Percentiles rank a stretch among this genome's conserved stretches.
Evolutionary conservation across 192 early-diverging fungal species (phyloP).

Genomic region (Backusella psychrophila): DNA sequence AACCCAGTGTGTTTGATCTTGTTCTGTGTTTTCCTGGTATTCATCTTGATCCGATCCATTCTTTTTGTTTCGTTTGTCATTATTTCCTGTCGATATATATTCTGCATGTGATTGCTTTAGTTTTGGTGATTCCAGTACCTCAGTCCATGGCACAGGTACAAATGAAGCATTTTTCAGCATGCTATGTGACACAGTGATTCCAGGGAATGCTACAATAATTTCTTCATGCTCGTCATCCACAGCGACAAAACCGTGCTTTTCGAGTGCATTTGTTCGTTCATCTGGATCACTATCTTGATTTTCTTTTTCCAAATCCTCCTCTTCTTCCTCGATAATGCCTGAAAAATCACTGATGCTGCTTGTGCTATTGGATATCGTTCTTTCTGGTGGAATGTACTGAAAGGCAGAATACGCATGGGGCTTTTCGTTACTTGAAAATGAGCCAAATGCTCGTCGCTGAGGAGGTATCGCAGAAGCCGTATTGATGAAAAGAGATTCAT

Average conservation of each 20-base stretch:
- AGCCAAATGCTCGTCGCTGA: not conserved
- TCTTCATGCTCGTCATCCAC: slow-evolving; percentile 28
- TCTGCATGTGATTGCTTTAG: not conserved
- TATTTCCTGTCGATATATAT: not conserved
- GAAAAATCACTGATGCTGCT: not conserved
- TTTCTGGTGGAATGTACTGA: slow-evolving; percentile 9
- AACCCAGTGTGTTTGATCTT: slow-evolving; percentile 15
- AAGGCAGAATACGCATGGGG: slow-evolving; percentile 11
- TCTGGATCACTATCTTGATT: not conserved
- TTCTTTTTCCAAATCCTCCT: not conserved
- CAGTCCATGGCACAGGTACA: slow-evolving; percentile 20
- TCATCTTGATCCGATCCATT: not conserved
- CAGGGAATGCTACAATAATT: slow-evolving; percentile 23
- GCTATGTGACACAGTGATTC: not conserved
- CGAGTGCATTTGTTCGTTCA: not conserved
- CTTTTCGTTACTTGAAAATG: not conserved
- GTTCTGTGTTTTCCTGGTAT: not conserved
- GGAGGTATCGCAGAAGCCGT: not conserved
- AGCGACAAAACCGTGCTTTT: slow-evolving; percentile 20
- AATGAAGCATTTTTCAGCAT: slow-evolving; percentile 19
- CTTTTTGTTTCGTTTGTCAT: not conserved
- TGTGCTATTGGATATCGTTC: not conserved
- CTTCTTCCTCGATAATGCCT: not conserved
- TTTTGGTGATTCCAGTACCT: not conserved
- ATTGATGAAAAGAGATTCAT: not conserved